phyloP scores from a whole-genome alignment of 1,284 basidiomycete species.

The Sporisorium scitamineum region DNA sequence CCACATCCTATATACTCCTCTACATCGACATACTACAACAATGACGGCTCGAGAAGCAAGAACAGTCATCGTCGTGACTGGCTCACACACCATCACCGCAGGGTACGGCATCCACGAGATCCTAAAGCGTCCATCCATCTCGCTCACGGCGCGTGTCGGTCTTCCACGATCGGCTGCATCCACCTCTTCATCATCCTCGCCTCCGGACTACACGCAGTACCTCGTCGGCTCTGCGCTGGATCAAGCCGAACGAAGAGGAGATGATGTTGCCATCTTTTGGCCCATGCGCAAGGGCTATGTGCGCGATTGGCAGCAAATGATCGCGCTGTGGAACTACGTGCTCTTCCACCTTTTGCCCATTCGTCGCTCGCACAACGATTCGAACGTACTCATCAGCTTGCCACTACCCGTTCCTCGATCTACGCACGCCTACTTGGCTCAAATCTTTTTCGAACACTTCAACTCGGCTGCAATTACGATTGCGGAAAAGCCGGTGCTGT shows the following conservation, averaged over 20 bases:
- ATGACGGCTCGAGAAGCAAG: slow-evolving; percentile 79
- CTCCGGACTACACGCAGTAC: slow-evolving; percentile 73
- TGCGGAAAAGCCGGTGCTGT: slow-evolving; percentile 85
- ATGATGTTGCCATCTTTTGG: slow-evolving; percentile 82
- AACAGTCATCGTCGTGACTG: slow-evolving; percentile 83
- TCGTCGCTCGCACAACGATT: slow-evolving; percentile 86
- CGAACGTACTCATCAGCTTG: slow-evolving; percentile 82
- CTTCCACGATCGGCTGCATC: slow-evolving; percentile 37
- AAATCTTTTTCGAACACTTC: slow-evolving; percentile 94
- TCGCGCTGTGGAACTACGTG: slow-evolving; percentile 88
- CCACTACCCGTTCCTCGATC: slow-evolving; percentile 79
- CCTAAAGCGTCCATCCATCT: slow-evolving; percentile 78
- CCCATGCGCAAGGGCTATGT: slow-evolving; percentile 83
- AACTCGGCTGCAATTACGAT: slow-evolving; percentile 88
- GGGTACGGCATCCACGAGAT: slow-evolving; percentile 85
- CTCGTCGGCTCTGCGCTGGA: slow-evolving; percentile 85
- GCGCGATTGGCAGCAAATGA: slow-evolving; percentile 87
- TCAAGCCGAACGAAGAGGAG: slow-evolving; percentile 79
- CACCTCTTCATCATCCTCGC: slow-evolving; percentile 20
- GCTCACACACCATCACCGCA: slow-evolving; percentile 78
- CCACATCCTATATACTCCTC: not conserved
- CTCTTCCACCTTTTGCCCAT: slow-evolving; percentile 82
- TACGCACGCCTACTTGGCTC: slow-evolving; percentile 81
- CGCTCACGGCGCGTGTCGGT: slow-evolving; percentile 67
- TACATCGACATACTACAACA: not conserved